These are phyloP conservation scores for Bruguiera gymnorhiza DNA, from an alignment of 345 rosid species.

Conservation along the genomic window DNA sequence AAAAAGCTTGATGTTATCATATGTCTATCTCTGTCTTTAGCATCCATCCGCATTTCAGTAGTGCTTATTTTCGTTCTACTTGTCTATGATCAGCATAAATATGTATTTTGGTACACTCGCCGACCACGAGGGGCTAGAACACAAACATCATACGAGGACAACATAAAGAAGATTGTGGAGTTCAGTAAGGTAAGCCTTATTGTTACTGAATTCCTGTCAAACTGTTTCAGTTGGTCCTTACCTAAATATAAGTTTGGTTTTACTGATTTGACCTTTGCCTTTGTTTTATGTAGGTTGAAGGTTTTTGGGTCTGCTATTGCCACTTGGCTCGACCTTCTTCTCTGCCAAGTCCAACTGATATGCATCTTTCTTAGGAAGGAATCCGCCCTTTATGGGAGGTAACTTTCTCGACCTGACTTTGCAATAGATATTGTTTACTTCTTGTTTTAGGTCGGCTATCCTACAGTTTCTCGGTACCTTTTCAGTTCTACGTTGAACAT, in stretches of 20 bases:
- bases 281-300: constrained; percentile 57
- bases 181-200: constrained; percentile 71
- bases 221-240: constrained; percentile 3
- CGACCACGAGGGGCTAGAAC: constrained; percentile 84
- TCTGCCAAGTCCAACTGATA: constrained; percentile 82
- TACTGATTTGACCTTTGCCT: constrained; percentile 7
- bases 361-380: constrained; percentile 92
- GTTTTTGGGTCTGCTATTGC: constrained; percentile 90
- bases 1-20: background rate
- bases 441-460: background rate
- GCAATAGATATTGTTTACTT: too few relatives aligned
- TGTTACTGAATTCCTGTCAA: background rate
- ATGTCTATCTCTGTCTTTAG: background rate
- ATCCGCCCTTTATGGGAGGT: constrained; percentile 98
- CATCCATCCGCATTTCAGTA: too few relatives aligned
- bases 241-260: background rate
- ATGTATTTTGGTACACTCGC: constrained; percentile 89
- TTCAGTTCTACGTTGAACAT: background rate
- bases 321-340: constrained; percentile 87
- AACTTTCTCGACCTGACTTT: constrained; percentile 8
- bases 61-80: constrained; percentile 11
- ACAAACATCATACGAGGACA: constrained; percentile 91
- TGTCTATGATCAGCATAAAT: constrained; percentile 59
- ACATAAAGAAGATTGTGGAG: constrained; percentile 82
- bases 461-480: background rate